Conservation (phyloP, 2,329 filamentous ascomycete genomes). For the Aspergillus pseudoglaucus region DNA sequence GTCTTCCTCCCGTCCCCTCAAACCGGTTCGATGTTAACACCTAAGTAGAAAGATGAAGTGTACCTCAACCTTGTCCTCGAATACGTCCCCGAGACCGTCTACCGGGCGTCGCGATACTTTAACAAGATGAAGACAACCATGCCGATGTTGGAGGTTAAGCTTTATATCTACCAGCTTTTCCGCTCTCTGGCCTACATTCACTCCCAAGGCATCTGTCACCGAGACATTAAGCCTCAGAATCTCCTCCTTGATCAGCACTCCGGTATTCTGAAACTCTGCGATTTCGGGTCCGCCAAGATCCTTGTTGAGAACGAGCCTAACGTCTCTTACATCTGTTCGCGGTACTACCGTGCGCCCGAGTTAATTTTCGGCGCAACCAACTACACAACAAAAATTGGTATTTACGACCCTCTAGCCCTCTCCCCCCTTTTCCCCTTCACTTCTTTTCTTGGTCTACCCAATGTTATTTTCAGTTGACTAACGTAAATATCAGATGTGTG, state of each 20-base stretch:
- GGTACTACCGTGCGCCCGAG: conserved; percentile 96
- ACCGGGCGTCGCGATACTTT: conserved; percentile 96
- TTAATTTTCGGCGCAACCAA: conserved; percentile 98
- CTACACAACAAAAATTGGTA: conserved; percentile 99
- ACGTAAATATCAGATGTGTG: conserved; percentile 67
- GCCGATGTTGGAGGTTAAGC: conserved; percentile 97
- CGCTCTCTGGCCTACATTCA: conserved; percentile 97
- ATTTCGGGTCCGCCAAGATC: conserved; percentile 98
- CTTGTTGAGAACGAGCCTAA: conserved; percentile 98
- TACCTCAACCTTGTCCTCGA: conserved; percentile 98
- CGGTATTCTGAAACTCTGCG: conserved; percentile 92
- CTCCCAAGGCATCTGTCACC: conserved; percentile 96
- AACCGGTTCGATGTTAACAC: not conserved
- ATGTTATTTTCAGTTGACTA: conserved; percentile 3
- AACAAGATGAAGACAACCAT: conserved; percentile 99
- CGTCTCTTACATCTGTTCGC: conserved; percentile 98
- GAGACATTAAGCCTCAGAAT: conserved; percentile 99
- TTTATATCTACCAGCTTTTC: conserved; percentile 99
- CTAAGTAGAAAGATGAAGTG: conserved; percentile 84
- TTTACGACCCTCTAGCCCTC: conserved; percentile 26
- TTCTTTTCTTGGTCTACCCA: not conserved
- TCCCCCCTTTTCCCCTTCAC: not conserved
- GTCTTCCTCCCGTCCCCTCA: conserved; percentile 20
- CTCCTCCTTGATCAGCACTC: conserved; percentile 85
- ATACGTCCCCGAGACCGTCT: conserved; percentile 96